Base-by-base conservation (phyloP, 805 yeast species). In the Myxozyma mucilagina region DNA sequence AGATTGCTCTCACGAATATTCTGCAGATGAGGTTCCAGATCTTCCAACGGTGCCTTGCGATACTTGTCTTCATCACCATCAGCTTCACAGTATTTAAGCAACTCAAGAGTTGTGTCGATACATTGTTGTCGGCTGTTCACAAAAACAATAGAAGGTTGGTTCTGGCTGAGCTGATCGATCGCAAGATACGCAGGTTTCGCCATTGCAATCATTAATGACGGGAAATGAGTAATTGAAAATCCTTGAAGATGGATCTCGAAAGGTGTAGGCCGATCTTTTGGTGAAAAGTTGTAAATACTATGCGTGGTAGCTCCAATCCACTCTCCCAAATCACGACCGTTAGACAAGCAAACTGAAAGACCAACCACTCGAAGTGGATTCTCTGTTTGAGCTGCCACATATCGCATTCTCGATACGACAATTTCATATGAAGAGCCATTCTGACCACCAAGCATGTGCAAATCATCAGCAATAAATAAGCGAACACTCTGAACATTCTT, bases 271-370 rank as follows among this genome's bases (percentile, higher is more conserved):
- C 93, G 77, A 47, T 84, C 86, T 53, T 76, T 76, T 0, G 96
- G 85, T 16, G 84, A 80, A 71, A 87, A 91, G 68, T 90, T 91
- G 76, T 79, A 90, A 5, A 86, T 78, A 52, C 84, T 78, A 18
- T 68, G 66, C 68, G 84, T 86, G 0, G 80, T 67, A 31, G 87
- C 86, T 1, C 94, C 96, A 34, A 94, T 73, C 97, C 98, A 94
- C 56, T 87, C 89, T 1, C 89, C 93, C 60, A 92, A 74, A 65
- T 90, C 97, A 54, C 83, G 79, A 2, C 87, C 89, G 69, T 86
- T 88, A 0, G 94, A 84, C 43, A 93, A 72, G 1, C 96, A 84
- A 0, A 84, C 79, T 0, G 89, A 79, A 29, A 93, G 75, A 0
- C 84, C 92, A n/a, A 93, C 82, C 31, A 91, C 72, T 65, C 98